Conservation (phyloP, 108 stramenopile genomes). For the Skeletonema costatum region DNA sequence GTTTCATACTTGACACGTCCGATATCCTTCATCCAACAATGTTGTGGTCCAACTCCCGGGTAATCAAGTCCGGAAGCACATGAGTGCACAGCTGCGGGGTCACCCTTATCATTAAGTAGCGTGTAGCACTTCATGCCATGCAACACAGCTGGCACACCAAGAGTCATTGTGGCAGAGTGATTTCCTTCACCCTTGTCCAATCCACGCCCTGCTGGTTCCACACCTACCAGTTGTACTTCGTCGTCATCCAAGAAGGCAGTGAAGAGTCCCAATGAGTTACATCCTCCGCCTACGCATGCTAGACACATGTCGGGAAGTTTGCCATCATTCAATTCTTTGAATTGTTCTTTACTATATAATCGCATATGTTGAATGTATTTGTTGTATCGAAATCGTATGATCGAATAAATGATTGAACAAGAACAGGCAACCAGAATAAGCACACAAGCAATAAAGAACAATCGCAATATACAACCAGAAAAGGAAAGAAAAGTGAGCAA, state of each 20-base stretch:
- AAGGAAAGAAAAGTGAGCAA: background rate
- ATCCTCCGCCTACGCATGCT: slow-evolving; percentile 94
- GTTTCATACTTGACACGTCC: slow-evolving; percentile 86
- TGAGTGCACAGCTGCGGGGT: slow-evolving; percentile 88
- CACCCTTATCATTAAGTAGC: slow-evolving; percentile 78
- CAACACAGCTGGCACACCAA: slow-evolving; percentile 86
- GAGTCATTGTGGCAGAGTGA: slow-evolving; percentile 85
- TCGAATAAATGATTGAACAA: background rate
- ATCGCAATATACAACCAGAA: background rate
- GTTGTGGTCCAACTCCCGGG: slow-evolving; percentile 95
- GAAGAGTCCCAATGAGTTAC: slow-evolving; percentile 94
- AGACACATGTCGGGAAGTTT: slow-evolving; percentile 84
- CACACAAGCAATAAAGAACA: background rate
- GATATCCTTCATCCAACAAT: slow-evolving; percentile 86
- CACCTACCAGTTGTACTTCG: slow-evolving; percentile 82
- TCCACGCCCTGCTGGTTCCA: slow-evolving; percentile 91
- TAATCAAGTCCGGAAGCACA: slow-evolving; percentile 94
- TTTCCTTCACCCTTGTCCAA: slow-evolving; percentile 65
- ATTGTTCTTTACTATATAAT: slow-evolving; percentile 56
- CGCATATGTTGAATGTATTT: background rate
- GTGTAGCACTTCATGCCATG: slow-evolving; percentile 91
- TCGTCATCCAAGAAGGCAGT: slow-evolving; percentile 84
- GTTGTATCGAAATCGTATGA: too few species aligned
- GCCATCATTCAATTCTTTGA: slow-evolving; percentile 75
- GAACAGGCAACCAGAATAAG: background rate